These are phyloP conservation scores for Russula sp. DNA, from an alignment of 768 basidiomycete genomes.

Conservation along the genomic window DNA sequence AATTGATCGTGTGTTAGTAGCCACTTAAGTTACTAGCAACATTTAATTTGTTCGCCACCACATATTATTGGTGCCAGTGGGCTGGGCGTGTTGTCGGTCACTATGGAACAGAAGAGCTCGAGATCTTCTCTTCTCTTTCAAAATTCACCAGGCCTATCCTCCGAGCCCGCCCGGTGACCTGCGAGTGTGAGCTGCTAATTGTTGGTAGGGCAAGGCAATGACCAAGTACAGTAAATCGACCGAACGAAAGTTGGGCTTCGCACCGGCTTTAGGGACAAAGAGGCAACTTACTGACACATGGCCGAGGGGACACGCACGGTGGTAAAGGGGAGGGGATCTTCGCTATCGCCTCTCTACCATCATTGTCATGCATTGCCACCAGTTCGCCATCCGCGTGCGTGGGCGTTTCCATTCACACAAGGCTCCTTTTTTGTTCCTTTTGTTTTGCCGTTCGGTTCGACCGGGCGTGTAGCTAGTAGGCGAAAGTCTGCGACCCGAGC, in stretches of 20 bases:
- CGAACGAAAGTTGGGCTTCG: background rate
- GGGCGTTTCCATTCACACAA: conserved; percentile 15
- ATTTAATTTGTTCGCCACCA: background rate
- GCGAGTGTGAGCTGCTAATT: too few relatives aligned
- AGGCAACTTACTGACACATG: conserved; percentile 1
- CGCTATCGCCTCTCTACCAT: conserved; percentile 1
- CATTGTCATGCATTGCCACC: background rate
- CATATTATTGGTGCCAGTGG: background rate
- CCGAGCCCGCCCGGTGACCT: background rate
- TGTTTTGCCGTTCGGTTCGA: conserved; percentile 16
- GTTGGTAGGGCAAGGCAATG: background rate
- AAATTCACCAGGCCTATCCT: background rate
- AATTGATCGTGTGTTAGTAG: background rate
- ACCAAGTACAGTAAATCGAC: background rate
- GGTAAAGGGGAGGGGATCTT: background rate
- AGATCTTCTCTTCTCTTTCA: conserved; percentile 4
- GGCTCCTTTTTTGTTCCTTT: background rate
- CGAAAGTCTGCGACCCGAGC: too few relatives aligned
- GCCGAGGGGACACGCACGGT: background rate
- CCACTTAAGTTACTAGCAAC: background rate
- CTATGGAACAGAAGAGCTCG: background rate
- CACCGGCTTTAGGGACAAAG: conserved; percentile 8
- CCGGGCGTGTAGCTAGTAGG: too few relatives aligned
- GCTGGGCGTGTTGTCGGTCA: background rate
- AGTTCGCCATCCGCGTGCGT: background rate